Evolutionary conservation across 805 yeast species (phyloP).

Genomic region (Kodamaea restingae): DNA sequence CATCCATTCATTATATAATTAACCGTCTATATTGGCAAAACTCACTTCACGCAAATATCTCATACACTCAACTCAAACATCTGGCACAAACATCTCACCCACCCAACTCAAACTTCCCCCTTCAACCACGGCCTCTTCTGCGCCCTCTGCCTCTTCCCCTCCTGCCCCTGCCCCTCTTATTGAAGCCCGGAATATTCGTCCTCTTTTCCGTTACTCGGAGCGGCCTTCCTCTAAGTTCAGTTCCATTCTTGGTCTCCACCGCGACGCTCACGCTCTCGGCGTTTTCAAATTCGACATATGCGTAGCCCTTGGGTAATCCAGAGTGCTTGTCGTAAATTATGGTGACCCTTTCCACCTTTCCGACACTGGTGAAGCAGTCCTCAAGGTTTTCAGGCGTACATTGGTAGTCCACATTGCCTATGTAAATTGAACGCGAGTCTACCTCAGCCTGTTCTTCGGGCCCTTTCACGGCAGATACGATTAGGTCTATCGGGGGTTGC

Average conservation of each 20-base stretch:
- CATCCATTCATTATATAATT: too few relatives aligned
- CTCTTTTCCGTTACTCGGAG: conserved; percentile 49
- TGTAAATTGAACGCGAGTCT: conserved; percentile 52
- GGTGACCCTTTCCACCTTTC: conserved; percentile 50
- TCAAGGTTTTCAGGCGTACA: conserved; percentile 52
- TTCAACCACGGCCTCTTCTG: conserved; percentile 21
- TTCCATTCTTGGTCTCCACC: conserved; percentile 37
- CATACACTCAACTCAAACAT: too few relatives aligned
- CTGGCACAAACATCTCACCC: too few relatives aligned
- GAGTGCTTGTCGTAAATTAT: conserved; percentile 43
- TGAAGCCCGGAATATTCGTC: conserved; percentile 50
- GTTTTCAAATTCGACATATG: conserved; percentile 55
- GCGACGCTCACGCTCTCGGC: conserved; percentile 45
- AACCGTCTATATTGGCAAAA: too few relatives aligned
- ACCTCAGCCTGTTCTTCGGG: conserved; percentile 25
- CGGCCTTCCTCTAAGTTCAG: conserved; percentile 43
- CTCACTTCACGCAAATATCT: too few relatives aligned
- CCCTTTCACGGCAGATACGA: too few relatives aligned
- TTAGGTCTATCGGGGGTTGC: too few relatives aligned
- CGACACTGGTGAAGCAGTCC: conserved; percentile 40
- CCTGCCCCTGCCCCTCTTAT: conserved; percentile 21
- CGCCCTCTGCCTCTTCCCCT: conserved; percentile 35
- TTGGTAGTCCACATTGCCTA: conserved; percentile 48
- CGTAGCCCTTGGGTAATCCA: conserved; percentile 55
- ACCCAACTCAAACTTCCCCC: too few relatives aligned